Evolutionary conservation across 2,329 filamentous ascomycete species (phyloP).

Genomic region (Gnomoniopsis smithogilvyi): DNA sequence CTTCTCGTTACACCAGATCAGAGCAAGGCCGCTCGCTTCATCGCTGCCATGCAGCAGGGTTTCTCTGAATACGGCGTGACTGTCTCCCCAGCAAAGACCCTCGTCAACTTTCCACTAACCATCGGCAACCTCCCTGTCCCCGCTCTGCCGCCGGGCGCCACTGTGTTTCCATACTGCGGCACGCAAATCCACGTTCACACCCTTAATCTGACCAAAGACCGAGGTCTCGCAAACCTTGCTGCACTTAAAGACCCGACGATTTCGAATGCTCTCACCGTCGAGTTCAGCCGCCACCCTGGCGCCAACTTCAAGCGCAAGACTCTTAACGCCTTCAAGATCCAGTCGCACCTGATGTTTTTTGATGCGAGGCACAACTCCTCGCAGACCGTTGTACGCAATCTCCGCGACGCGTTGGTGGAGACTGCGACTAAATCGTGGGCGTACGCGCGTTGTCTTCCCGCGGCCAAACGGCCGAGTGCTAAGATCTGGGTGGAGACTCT

Average conservation of each 20-base stretch:
- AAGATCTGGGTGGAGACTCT: constrained; percentile 59
- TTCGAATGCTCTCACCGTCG: constrained; percentile 74
- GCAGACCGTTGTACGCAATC: constrained; percentile 66
- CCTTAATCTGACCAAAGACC: constrained; percentile 71
- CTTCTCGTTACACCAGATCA: constrained; percentile 75
- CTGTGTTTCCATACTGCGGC: constrained; percentile 85
- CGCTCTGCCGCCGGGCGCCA: constrained; percentile 34
- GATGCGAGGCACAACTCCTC: constrained; percentile 75
- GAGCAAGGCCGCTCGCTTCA: constrained; percentile 66
- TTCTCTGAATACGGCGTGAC: constrained; percentile 75
- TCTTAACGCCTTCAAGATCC: constrained; percentile 75
- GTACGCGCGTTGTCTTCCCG: constrained; percentile 57
- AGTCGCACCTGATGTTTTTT: constrained; percentile 80
- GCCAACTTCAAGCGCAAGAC: constrained; percentile 78
- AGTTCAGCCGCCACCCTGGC: constrained; percentile 69
- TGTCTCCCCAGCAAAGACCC: constrained; percentile 74
- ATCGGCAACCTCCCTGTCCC: constrained; percentile 51
- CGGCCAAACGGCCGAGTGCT: constrained; percentile 51
- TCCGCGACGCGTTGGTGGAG: constrained; percentile 72
- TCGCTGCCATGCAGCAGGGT: constrained; percentile 76
- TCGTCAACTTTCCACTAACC: constrained; percentile 75
- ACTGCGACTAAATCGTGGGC: constrained; percentile 73
- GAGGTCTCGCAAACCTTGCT: constrained; percentile 40
- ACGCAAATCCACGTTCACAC: constrained; percentile 70
- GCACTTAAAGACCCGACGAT: constrained; percentile 40